Percentiles rank a stretch among this genome's conserved stretches.
These are phyloP conservation scores for Apiospora rasikravindrae DNA, from an alignment of 2,329 filamentous ascomycete genomes.

Conservation along the genomic window DNA sequence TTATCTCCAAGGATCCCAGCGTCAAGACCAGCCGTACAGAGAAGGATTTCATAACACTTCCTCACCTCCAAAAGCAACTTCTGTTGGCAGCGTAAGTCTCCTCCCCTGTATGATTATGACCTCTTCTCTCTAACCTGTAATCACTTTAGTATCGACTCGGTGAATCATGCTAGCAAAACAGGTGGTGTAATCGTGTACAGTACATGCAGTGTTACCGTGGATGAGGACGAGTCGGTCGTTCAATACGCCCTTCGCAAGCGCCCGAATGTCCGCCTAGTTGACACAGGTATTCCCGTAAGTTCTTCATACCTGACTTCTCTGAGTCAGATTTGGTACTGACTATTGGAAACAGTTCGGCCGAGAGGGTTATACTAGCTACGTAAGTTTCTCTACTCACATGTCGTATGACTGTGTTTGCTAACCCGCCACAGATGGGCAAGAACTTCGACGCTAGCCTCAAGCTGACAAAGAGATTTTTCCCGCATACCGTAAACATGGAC, in stretches of 20 bases:
- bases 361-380: slow-evolving; percentile 89
- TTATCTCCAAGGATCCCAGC: slow-evolving; percentile 94
- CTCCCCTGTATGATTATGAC: not conserved
- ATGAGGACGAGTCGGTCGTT: slow-evolving; percentile 92
- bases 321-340: not conserved
- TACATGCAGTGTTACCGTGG: slow-evolving; percentile 49
- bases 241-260: slow-evolving; percentile 91
- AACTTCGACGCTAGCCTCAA: slow-evolving; percentile 86
- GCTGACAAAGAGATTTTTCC: slow-evolving; percentile 84
- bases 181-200: slow-evolving; percentile 90
- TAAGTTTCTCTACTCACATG: slow-evolving; percentile 39
- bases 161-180: slow-evolving; percentile 88
- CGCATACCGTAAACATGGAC: slow-evolving; percentile 92
- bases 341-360: slow-evolving; percentile 68
- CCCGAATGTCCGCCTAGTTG: slow-evolving; percentile 91
- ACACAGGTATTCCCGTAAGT: slow-evolving; percentile 72
- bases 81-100: slow-evolving; percentile 65
- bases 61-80: slow-evolving; percentile 94
- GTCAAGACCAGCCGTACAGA: slow-evolving; percentile 99
- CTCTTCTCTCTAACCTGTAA: not conserved
- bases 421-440: slow-evolving; percentile 63
- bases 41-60: slow-evolving; percentile 89
- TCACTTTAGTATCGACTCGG: slow-evolving; percentile 74
- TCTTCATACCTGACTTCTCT: not conserved
- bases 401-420: not conserved